Evolutionary conservation across 2,329 filamentous ascomycete genomes (phyloP), one percentile per base, ranked within the genome.

Genomic region (Trichophyton benhamiae): DNA sequence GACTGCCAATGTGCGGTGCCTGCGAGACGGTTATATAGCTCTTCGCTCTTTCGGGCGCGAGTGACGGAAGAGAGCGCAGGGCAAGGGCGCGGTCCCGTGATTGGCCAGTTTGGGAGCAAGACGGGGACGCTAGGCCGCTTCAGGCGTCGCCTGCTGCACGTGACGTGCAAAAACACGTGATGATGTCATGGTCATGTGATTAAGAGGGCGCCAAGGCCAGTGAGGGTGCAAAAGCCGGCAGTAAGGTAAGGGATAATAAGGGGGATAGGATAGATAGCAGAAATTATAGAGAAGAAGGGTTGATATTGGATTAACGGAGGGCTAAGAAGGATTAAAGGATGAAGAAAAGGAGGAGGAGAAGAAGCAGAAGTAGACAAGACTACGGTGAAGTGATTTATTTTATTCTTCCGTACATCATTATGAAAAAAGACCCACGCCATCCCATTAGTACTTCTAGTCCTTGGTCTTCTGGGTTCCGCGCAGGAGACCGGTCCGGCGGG

Each of bases 381-480:
- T n/a, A 44, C n/a, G 15, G n/a, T 44, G 41, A 48, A 48, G 44
- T 48, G 22, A 17, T 48, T 48, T 48, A 48, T 48, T 48, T 44
- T 48, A 48, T 48, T 48, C 44, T 48, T 20, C 44, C 44, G 20
- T 48, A 60, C 61, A 62, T 64, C 63, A 64, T 64, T 60, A 64
- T 61, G 63, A 64, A 61, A 58, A 62, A 64, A 61, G 58, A 25
- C 44, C 44, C 82, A 70, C 68, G 67, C 57, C 79, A 80, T 79
- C 73, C 71, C 67, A 71, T 67, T 74, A 78, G 80, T 30, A 30
- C 27, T 78, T 79, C 82, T 91, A 92, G 71, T 99, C 95, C 90
- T 99, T 99, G 78, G 86, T 90, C 89, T 99, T 99, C 84, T 99
- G 94, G 78, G 94, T 97, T 95, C 94, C 94, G 83, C 94, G 92